Percentiles rank a stretch among this genome's conserved stretches.
These are phyloP conservation scores for Ormosia emarginata DNA, from an alignment of 306 rosid genomes.

Conservation along the genomic window DNA sequence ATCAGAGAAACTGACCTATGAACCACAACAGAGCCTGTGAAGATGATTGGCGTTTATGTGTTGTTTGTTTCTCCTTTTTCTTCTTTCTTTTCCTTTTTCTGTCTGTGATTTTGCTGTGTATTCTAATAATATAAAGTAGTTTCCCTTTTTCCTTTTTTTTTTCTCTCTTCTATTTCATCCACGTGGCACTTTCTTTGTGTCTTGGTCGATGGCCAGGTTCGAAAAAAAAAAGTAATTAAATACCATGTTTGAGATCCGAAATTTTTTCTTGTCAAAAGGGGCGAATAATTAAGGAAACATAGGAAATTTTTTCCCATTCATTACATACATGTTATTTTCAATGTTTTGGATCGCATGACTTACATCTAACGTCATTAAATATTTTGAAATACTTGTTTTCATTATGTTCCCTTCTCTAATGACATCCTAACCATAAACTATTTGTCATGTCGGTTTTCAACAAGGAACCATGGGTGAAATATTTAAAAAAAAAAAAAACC, in stretches of 20 bases:
- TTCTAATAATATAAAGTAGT: constrained; percentile 35
- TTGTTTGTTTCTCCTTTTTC: constrained; percentile 16
- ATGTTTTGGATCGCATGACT: background rate
- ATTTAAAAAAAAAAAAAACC: too few relatives aligned
- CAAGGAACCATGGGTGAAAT: too few relatives aligned
- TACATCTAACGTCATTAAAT: background rate
- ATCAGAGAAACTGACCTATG: constrained; percentile 31
- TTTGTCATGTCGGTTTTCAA: background rate
- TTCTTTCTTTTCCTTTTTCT: background rate
- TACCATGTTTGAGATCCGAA: background rate
- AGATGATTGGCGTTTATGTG: constrained; percentile 15
- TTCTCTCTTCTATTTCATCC: background rate
- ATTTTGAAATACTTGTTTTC: background rate
- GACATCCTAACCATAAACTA: background rate
- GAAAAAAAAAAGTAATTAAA: background rate
- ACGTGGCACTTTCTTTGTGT: constrained; percentile 23
- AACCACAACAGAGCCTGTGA: constrained; percentile 23
- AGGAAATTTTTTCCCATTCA: background rate
- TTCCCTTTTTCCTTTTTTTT: background rate
- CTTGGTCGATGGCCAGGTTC: background rate
- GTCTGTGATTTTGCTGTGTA: constrained; percentile 8
- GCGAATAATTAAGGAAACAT: too few relatives aligned
- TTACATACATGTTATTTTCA: background rate
- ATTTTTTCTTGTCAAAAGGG: background rate
- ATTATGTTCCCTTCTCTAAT: background rate